Percentiles rank a stretch among this genome's conserved stretches.
Conservation (phyloP, 768 basidiomycete genomes). For the Mrakia blollopis region DNA sequence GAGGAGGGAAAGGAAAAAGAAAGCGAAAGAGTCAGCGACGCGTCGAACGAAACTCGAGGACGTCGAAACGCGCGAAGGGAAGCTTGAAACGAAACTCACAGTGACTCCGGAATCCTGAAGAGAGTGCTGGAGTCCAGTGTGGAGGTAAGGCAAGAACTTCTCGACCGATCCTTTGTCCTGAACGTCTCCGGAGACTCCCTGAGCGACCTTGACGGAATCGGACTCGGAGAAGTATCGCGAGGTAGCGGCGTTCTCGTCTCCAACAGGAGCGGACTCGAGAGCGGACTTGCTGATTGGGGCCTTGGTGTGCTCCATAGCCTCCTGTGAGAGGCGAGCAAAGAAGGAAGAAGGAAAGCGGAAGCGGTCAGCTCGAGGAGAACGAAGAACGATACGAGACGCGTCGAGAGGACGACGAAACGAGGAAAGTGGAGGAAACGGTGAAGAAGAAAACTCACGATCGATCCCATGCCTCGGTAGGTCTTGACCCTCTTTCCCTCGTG, state of each 20-base stretch:
- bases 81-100: conserved; percentile 31
- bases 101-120: conserved; percentile 88
- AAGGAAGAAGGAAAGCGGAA: background rate
- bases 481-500: conserved; percentile 99
- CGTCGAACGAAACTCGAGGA: too few relatives aligned
- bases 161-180: conserved; percentile 94
- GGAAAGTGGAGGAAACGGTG: too few relatives aligned
- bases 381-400: background rate
- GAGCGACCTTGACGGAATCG: conserved; percentile 87
- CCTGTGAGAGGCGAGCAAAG: conserved; percentile 44
- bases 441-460: conserved; percentile 50
- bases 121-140: conserved; percentile 82
- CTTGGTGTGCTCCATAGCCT: conserved; percentile 82
- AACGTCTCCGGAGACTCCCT: conserved; percentile 89
- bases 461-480: conserved; percentile 98
- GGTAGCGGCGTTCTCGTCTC: conserved; percentile 83
- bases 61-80: too few relatives aligned
- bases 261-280: conserved; percentile 35
- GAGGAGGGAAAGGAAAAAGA: background rate
- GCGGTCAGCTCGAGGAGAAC: background rate
- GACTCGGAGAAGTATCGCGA: conserved; percentile 91
- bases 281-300: conserved; percentile 39
- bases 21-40: background rate
- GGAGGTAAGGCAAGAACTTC: conserved; percentile 82
- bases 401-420: conserved; percentile 41